Evolutionary conservation across 2,329 filamentous ascomycete species (phyloP), one percentile per base, ranked within the genome.

Genomic region (Orbilia blumenaviensis): DNA sequence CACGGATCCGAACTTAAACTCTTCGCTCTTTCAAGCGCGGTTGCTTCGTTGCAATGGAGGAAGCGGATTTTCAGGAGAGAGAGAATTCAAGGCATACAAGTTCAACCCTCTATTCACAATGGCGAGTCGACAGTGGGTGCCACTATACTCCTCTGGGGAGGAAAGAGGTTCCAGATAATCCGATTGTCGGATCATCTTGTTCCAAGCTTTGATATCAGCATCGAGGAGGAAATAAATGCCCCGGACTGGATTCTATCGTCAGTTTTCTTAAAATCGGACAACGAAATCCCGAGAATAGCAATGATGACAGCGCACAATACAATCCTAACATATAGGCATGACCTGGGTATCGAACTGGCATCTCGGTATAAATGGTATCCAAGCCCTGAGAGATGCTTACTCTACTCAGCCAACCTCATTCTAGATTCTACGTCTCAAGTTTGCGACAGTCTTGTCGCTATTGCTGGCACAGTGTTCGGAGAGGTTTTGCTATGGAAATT

Each of bases 381-480:
- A 5, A 84, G 85, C 36, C 83, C 68, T 0, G 81, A 94, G 6
- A 88, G 92, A 46, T 94, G 93, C 1, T 93, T 96, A 66, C 86
- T 99, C 6, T 99, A 96, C 82, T 92, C 93, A 14, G 94, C 93
- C 3, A 88, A 92, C 80, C 83, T 96, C 16, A 83, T 86, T 14
- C 9, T 50, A 23, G 32, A 69, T 16, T 41, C 8, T 6, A 60
- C 46, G 6, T 9, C 9, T 8, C 14, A 50, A 4, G 21, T 1
- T 7, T 6, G 16, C 3, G 38, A 60, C 9, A 44, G n/a, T 10
- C 16, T 76, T 7, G 36, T 76, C 10, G 72, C 48, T 27, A 44
- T 93, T 5, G 92, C 92, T 2, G 95, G 95, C 0, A 98, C 95
- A 0, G 93, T 94, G 0, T 98, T 98, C 83, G 95, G 95, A 2